These are phyloP conservation scores for Boletus tylopilopsis DNA, from an alignment of 768 basidiomycete genomes.

Conservation along the genomic window DNA sequence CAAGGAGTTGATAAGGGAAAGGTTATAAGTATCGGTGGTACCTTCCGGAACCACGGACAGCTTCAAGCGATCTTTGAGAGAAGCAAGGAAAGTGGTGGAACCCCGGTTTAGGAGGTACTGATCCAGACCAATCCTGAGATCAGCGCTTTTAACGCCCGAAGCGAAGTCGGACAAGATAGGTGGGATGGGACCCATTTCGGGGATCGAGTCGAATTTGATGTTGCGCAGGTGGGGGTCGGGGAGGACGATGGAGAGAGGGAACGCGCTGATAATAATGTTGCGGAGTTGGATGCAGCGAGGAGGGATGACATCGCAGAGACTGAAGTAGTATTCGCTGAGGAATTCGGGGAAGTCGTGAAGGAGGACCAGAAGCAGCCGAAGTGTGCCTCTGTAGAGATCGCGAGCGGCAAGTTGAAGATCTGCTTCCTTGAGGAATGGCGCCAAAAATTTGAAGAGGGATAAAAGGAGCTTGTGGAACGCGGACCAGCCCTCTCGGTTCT, in stretches of 20 bases:
- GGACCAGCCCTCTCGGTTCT: conserved; percentile 94
- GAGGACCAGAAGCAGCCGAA: conserved; percentile 89
- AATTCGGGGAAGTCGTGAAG: conserved; percentile 99
- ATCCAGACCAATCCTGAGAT: conserved; percentile 78
- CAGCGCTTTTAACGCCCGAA: conserved; percentile 72
- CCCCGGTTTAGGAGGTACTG: conserved; percentile 80
- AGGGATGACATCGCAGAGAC: conserved; percentile 91
- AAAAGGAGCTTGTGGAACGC: conserved; percentile 93
- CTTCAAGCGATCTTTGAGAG: conserved; percentile 74
- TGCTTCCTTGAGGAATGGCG: conserved; percentile 83
- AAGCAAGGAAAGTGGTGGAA: conserved; percentile 64
- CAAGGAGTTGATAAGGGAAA: conserved; percentile 87
- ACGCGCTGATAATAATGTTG: conserved; percentile 95
- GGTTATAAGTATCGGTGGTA: conserved; percentile 67
- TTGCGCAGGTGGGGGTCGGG: conserved; percentile 85
- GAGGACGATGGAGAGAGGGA: conserved; percentile 74
- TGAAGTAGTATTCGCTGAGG: conserved; percentile 94
- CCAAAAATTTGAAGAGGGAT: conserved; percentile 92
- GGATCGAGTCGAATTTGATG: conserved; percentile 67
- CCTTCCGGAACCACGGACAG: conserved; percentile 44
- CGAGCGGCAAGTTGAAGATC: conserved; percentile 77
- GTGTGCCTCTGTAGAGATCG: conserved; percentile 85
- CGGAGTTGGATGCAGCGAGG: conserved; percentile 91
- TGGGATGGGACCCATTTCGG: conserved; percentile 92
- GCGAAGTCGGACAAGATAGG: conserved; percentile 90